These are phyloP conservation scores for Paraphoma sp. DNA, from an alignment of 2,329 filamentous ascomycete species.

Conservation along the genomic window DNA sequence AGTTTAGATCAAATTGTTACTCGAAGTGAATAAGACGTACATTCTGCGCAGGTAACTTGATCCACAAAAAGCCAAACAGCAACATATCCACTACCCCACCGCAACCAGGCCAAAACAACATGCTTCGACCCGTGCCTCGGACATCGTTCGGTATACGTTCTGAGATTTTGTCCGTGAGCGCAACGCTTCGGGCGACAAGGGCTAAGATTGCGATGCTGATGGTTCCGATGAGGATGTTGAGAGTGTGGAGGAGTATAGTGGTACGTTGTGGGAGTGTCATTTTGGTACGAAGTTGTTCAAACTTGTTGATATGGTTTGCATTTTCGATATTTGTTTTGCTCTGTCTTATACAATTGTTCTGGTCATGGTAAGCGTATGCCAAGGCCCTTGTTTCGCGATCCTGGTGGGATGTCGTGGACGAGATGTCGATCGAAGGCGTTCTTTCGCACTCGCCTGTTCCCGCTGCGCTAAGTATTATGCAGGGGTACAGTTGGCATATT, in stretches of 20 bases:
- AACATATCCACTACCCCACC: conserved; percentile 17
- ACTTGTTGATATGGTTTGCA: neutral
- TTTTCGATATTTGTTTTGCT: neutral
- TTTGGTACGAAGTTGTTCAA: neutral
- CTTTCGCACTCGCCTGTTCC: conserved; percentile 1
- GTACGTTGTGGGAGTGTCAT: neutral
- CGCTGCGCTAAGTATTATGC: neutral
- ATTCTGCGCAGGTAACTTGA: neutral
- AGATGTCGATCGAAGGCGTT: neutral
- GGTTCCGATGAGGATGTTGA: conserved; percentile 8
- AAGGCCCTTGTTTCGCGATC: neutral
- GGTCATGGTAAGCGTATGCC: neutral
- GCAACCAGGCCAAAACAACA: conserved; percentile 22
- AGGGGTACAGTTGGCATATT: no score
- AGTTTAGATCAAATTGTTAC: neutral
- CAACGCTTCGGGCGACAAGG: neutral
- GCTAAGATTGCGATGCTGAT: conserved; percentile 7
- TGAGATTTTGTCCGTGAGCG: neutral
- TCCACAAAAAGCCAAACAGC: conserved; percentile 11
- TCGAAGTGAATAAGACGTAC: no score
- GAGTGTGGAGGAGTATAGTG: conserved; percentile 1
- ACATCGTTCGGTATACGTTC: neutral
- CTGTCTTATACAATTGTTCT: neutral
- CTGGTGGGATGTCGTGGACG: neutral
- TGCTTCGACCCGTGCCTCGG: conserved; percentile 2